Percentiles rank a stretch among this genome's conserved stretches.
These are phyloP conservation scores for Trypanosoma cruzi DNA, from an alignment of 208 protist species.

Conservation along the genomic window DNA sequence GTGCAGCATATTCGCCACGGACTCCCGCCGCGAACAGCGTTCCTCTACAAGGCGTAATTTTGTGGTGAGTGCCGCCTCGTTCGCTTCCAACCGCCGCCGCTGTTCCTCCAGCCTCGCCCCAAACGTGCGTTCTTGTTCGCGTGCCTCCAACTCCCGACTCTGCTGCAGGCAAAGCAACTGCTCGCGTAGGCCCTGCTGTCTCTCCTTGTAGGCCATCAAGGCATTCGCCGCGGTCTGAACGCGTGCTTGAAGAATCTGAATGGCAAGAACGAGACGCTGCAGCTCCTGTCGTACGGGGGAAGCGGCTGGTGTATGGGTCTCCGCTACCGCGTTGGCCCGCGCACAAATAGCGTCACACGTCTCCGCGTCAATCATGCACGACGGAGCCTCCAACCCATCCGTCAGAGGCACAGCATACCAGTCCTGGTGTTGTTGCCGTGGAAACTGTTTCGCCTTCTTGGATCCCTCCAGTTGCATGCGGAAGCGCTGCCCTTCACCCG, in stretches of 20 bases:
- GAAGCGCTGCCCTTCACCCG: background rate
- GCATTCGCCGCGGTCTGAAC: slow-evolving; percentile 6
- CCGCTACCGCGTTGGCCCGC: background rate
- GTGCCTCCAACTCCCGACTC: background rate
- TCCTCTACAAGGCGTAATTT: slow-evolving; percentile 21
- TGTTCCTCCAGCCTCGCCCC: slow-evolving; percentile 11
- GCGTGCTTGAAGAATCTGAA: slow-evolving; percentile 10
- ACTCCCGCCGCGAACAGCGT: slow-evolving; percentile 14
- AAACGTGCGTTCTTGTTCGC: background rate
- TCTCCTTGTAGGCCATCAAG: slow-evolving; percentile 11
- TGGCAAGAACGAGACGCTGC: slow-evolving; percentile 9
- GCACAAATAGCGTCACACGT: slow-evolving; percentile 19
- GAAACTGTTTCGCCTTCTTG: slow-evolving; percentile 3
- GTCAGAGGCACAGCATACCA: slow-evolving; percentile 10
- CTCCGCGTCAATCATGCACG: slow-evolving; percentile 9
- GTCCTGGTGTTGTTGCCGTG: slow-evolving; percentile 1
- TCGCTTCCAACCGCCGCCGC: background rate
- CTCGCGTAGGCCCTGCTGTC: slow-evolving; percentile 8
- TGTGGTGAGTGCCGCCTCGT: background rate
- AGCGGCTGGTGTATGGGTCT: background rate
- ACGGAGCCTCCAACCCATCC: slow-evolving; percentile 14
- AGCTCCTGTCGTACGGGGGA: slow-evolving; percentile 1
- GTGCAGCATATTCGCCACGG: slow-evolving; percentile 8
- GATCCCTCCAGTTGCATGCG: slow-evolving; percentile 6
- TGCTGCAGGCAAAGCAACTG: slow-evolving; percentile 12